Percentiles rank a stretch among this genome's conserved stretches.
Evolutionary conservation across 176 grass and related monocot genomes (phyloP).

Genomic region (Lolium multiflorum): DNA sequence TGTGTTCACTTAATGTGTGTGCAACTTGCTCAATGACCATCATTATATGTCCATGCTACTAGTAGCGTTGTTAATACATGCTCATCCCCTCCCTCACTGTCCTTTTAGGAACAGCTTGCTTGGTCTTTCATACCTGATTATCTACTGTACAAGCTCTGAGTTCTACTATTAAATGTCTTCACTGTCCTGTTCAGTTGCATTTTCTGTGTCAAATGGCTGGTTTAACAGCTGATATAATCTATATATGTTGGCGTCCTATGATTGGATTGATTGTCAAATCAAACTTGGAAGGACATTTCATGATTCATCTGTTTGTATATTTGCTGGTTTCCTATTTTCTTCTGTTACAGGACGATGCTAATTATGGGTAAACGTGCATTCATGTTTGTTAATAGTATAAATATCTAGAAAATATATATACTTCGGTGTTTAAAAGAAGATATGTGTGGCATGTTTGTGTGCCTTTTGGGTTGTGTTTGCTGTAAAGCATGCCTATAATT

Average conservation of each 20-base stretch:
- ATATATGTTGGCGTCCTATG: not conserved
- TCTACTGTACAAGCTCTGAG: not conserved
- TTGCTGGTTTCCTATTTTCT: not conserved
- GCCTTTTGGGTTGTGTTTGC: not conserved
- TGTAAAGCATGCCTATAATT: conserved; percentile 24
- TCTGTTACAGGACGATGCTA: not conserved
- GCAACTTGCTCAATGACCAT: not conserved
- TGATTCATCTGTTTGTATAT: not conserved
- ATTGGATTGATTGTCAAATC: conserved; percentile 13
- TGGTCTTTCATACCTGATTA: conserved; percentile 5
- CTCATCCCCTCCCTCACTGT: not conserved
- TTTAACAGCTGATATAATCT: conserved; percentile 5
- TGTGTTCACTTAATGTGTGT: not conserved
- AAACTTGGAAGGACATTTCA: not conserved
- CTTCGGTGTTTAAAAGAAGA: not conserved
- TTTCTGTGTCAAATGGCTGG: not conserved
- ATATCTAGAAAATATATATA: not conserved
- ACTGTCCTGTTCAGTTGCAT: not conserved
- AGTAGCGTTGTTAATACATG: not conserved
- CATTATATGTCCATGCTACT: not conserved
- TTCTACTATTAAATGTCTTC: not conserved
- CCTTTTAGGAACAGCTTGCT: not conserved
- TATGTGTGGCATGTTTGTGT: not conserved
- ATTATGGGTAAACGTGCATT: not conserved
- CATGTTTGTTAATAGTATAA: not conserved